Base-by-base conservation (phyloP, 352 stramenopile species). In the Plasmopara halstedii region DNA sequence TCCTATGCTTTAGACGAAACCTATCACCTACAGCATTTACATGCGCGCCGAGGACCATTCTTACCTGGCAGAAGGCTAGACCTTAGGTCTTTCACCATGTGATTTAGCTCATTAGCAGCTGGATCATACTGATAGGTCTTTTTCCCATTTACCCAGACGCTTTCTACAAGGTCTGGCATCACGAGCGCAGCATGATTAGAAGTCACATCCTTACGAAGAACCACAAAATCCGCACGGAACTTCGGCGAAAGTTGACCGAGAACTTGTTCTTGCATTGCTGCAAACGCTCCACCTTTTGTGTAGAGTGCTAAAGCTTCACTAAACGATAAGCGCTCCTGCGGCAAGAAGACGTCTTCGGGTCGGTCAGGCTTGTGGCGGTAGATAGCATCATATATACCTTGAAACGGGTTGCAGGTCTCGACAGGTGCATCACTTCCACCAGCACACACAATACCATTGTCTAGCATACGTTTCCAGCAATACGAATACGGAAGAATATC, bases 331-430 rank as follows among this genome's bases (percentile, higher is more conserved):
- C 53, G 36, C 43, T 95, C 81, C 14, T 76, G 41, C 0, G 69
- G 79, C 14, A 89, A 57, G 35, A 83, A 87, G 3, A 73, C 72
- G 6, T 72, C 45, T n/a, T 73, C 53, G 1, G 66, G 58, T 10
- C 57, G 62, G 17, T 57, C 62, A 4, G 73, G 71, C 21, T 78
- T 83, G 50, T 57, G 58, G 26, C 85, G 80, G 43, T 78, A 88
- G 2, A 95, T 87, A 13, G 83, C 78, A 36, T 95, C 85, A 52
- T 86, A 95, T 35, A 95, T 88, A 21, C 85, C 85, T 53, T 87
- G 74, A 53, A 94, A 89, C 18, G 85, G 85, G 31, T 89, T 88
- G 48, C 74, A 85, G 13, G 76, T 91, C 54, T 95, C 85, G 21
- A 95, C 89, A 6, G 85, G 85, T 19, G 77, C 73, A 29, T 95